Evolutionary conservation across 345 rosid genomes (phyloP), one percentile per base, ranked within the genome.

Genomic region (Gossypium bickii): DNA sequence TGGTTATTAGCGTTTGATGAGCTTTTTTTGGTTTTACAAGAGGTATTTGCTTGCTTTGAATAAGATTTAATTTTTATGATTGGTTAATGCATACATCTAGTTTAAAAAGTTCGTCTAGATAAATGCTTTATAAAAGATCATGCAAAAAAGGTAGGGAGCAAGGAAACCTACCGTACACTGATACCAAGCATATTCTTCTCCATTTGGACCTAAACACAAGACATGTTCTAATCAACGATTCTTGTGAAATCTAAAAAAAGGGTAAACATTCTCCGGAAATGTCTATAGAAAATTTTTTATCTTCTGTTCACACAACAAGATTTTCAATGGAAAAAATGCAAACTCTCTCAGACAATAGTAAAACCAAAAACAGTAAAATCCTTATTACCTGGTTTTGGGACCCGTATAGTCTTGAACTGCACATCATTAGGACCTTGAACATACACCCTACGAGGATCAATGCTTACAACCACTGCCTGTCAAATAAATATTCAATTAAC

Each of bases 381-480:
- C 16, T 60, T 17, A 8, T 82, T 81, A 93, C 99, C 99, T 80
- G 87, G 91, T 72, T 85, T 81, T 70, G 96, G 78, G 73, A 91
- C 70, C 85, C 71, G 83, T 53, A 86, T 77, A 68, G 90, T 81
- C 81, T 86, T 88, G 86, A 90, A 90, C 74, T 83, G 85, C 80
- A 92, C 94, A 78, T 93, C 97, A 73, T 68, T 78, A 48, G 98
- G 93, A 86, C 74, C 79, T 49, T 76, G 87, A 62, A 93, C 82
- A 76, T 91, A 90, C 27, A 95, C 88, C 83, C 98, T 83, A 69
- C 92, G 97, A 78, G 97, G 98, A 85, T 93, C 99, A 74, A 95
- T 93, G 80, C 99, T 95, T 53, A 95, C 92, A 76, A 95, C 99
- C 67, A 93, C 99, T 44, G 99, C 99, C 99, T 93, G 90, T 67